Percentiles rank a stretch among this genome's conserved stretches.
phyloP scores from a whole-genome alignment of 768 basidiomycete genomes.

The Dioszegia hungarica region DNA sequence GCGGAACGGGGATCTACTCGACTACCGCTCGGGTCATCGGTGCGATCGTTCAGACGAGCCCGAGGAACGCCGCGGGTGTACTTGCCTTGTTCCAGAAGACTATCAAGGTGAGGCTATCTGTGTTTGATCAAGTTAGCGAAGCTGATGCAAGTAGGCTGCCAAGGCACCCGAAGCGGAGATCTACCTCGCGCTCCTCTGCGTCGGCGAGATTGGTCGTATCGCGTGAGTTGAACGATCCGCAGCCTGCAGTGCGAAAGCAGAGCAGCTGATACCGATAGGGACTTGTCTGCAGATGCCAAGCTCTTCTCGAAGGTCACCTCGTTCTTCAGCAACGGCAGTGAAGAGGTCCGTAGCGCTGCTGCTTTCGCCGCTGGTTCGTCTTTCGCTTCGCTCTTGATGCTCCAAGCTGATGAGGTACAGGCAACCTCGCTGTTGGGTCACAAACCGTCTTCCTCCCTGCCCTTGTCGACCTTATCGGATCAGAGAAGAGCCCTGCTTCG shows the following conservation, averaged over 20 bases:
- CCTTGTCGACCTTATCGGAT: slow-evolving; percentile 63
- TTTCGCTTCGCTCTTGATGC: not conserved
- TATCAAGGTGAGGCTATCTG: slow-evolving; percentile 60
- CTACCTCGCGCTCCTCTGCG: slow-evolving; percentile 75
- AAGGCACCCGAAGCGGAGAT: slow-evolving; percentile 62
- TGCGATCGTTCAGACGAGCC: slow-evolving; percentile 61
- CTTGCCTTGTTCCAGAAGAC: slow-evolving; percentile 79
- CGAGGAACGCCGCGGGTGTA: slow-evolving; percentile 67
- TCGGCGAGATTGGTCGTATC: slow-evolving; percentile 89
- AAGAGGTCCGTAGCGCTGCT: slow-evolving; percentile 82
- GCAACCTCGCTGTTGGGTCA: slow-evolving; percentile 94
- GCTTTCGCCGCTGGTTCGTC: slow-evolving; percentile 82
- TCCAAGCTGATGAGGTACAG: slow-evolving; percentile 49
- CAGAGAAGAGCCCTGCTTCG: slow-evolving; percentile 57
- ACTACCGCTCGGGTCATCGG: slow-evolving; percentile 85
- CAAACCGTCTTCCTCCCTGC: slow-evolving; percentile 77
- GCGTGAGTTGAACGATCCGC: slow-evolving; percentile 68
- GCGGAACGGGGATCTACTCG: slow-evolving; percentile 43
- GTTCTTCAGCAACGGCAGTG: slow-evolving; percentile 69
- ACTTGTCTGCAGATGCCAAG: slow-evolving; percentile 75
- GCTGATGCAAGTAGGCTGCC: slow-evolving; percentile 46
- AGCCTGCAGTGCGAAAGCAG: too few species aligned
- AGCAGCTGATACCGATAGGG: slow-evolving; percentile 62
- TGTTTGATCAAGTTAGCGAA: not conserved
- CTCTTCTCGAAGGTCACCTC: slow-evolving; percentile 70